These are phyloP conservation scores for Populus simonii DNA, from an alignment of 345 rosid species.

Conservation along the genomic window DNA sequence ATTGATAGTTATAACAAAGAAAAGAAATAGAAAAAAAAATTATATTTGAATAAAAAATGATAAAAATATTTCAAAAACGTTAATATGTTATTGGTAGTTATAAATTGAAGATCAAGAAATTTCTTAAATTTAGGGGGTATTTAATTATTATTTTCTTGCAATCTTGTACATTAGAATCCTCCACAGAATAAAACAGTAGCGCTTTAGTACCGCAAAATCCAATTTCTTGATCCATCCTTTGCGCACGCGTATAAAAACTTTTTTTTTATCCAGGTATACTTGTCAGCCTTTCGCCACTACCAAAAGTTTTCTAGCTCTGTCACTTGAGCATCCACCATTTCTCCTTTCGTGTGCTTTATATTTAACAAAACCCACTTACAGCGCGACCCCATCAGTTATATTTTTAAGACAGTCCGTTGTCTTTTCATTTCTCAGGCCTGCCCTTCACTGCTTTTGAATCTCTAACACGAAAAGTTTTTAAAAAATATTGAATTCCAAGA, in stretches of 20 bases:
- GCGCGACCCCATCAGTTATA: background rate
- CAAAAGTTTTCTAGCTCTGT: too few relatives aligned
- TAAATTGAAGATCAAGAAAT: too few relatives aligned
- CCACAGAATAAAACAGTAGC: background rate
- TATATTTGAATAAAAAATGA: too few relatives aligned
- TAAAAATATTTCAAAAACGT: too few relatives aligned
- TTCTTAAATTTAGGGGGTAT: too few relatives aligned
- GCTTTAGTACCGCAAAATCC: background rate
- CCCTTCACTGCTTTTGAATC: background rate
- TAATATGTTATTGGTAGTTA: too few relatives aligned
- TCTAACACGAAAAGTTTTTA: background rate
- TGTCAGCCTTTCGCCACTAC: too few relatives aligned
- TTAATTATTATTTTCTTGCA: background rate
- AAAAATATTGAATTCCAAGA: background rate
- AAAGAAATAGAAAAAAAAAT: too few relatives aligned
- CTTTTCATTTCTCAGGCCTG: background rate
- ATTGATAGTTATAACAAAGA: too few relatives aligned
- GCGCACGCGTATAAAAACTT: too few relatives aligned
- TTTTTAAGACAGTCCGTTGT: background rate
- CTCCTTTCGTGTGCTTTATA: background rate
- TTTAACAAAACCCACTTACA: background rate
- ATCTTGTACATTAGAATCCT: background rate
- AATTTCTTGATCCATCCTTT: background rate
- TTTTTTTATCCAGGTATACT: too few relatives aligned
- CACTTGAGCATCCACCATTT: background rate